Evolutionary conservation across 192 early-diverging fungal genomes (phyloP), one percentile per base, ranked within the genome.

Genomic region (Coemansia biformis): DNA sequence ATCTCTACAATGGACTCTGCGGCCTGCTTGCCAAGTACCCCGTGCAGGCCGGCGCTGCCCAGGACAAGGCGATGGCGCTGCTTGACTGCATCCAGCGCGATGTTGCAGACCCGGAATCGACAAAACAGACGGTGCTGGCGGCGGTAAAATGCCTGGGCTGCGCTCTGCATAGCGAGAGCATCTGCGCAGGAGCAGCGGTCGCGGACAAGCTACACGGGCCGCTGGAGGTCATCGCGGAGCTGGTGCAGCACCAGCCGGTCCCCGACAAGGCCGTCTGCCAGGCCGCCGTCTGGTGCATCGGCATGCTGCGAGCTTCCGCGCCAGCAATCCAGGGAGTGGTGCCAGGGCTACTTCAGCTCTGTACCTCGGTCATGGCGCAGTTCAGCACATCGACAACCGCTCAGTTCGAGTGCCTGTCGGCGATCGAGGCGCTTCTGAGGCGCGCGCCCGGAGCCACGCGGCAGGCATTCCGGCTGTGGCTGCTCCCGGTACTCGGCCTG

Each of bases 351-450:
- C 49, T 57, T 7, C 30, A 24, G 24, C 40, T 59, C 7, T 66
- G 62, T 15, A 24, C 32, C 7, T 8, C 35, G 5, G 51, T 41
- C 1, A 23, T 73, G 41, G 30, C 45, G 9, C 16, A 35, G 35
- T 52, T 61, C 21, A 49, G 38, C 19, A 22, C 42, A 10, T 73
- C 69, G 33, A 49, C 57, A 0, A 57, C 69, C 8, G 46, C 56
- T 11, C 53, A 57, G 18, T 73, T 60, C 19, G 62, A 73, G 26
- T 57, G 69, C 23, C 53, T 73, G 39, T 10, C 53, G 9, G 69
- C 61, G 5, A 36, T 73, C 14, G 69, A 73, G 42, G 30, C 46
- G 16, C 46, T 73, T 16, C 41, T 73, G 14, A 32, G 54, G n/a
- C 69, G 69, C 4, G 29, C 45, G 7, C 57, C 69, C 0, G 37